Conservation (phyloP, 768 basidiomycete genomes). For the Cytidiella melzeri region DNA sequence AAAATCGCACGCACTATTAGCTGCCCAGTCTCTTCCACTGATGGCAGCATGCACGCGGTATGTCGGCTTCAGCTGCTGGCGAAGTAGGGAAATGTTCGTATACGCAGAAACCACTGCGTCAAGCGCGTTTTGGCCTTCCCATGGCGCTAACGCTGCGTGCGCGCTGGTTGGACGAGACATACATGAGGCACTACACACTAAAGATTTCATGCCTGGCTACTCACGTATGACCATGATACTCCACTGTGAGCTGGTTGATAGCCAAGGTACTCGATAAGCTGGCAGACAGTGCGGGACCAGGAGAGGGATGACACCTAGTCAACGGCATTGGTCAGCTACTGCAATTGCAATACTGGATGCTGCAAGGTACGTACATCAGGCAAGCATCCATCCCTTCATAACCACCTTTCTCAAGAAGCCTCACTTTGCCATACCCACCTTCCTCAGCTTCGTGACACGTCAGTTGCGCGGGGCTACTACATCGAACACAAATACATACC, state of each 20-base stretch:
- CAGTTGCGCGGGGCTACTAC: neutral
- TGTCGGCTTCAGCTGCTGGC: slow-evolving; percentile 77
- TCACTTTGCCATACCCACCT: slow-evolving; percentile 68
- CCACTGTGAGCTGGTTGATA: slow-evolving; percentile 49
- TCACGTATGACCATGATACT: slow-evolving; percentile 72
- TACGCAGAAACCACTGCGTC: slow-evolving; percentile 86
- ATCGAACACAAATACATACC: slow-evolving; percentile 38
- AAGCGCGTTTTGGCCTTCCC: slow-evolving; percentile 79
- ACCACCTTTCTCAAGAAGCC: slow-evolving; percentile 59
- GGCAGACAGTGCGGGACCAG: slow-evolving; percentile 64
- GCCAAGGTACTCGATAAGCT: slow-evolving; percentile 64
- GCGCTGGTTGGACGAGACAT: slow-evolving; percentile 41
- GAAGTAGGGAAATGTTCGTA: slow-evolving; percentile 68
- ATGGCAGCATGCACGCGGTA: slow-evolving; percentile 79
- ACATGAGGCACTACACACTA: neutral
- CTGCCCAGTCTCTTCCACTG: slow-evolving; percentile 67
- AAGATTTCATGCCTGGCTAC: slow-evolving; percentile 11
- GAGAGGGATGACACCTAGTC: slow-evolving; percentile 73
- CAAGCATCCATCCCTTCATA: slow-evolving; percentile 76
- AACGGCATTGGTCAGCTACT: neutral
- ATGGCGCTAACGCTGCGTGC: slow-evolving; percentile 73
- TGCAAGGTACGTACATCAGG: slow-evolving; percentile 48
- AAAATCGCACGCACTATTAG: slow-evolving; percentile 46
- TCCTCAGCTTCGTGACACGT: slow-evolving; percentile 54
- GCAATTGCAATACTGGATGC: neutral